Evolutionary conservation across 306 rosid genomes (phyloP), one percentile per base, ranked within the genome.

Genomic region (Trifolium fragiferum): DNA sequence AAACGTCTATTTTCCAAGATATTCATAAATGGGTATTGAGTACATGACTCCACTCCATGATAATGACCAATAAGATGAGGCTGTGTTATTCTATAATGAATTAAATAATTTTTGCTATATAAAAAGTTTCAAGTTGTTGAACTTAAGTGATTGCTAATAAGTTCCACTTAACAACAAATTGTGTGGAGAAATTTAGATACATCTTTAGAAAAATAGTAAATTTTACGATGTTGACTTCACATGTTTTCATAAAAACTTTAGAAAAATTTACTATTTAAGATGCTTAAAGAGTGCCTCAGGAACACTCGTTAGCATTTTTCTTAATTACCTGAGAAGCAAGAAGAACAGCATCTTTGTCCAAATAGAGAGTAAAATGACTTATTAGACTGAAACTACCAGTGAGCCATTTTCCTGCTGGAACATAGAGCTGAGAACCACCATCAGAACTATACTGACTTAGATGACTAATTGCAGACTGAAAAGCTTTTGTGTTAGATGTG

Each of bases 271-370:
- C 33, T 30, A 30, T 30, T 30, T 30, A 30, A 30, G 33, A 30
- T 4, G 5, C 33, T 30, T 30, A 30, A 30, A 30, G 6, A 30
- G 1, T 0, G 33, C 33, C 33, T 6, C 5, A 6, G 6, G 33
- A 6, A 1, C 33, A 30, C 33, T 30, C 6, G 33, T 4, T 30
- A 30, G 33, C 33, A 30, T 30, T 30, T 30, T 93, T 87, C 72
- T 80, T 89, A n/a, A n/a, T n/a, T n/a, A 92, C 96, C 97, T 88
- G 96, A 60, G 96, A 86, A 32, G 88, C 97, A 74, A 92, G 93
- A 16, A 92, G 92, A 75, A 92, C 85, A 51, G 97, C 97, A 68
- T 88, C 93, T 73, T 73, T 83, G 19, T 89, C 88, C 10, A 92
- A 90, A 73, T 47, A 86, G 32, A 92, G 96, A 1, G 96, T 89